phyloP scores from a whole-genome alignment of 768 basidiomycete genomes.

The Asterophora parasitica region DNA sequence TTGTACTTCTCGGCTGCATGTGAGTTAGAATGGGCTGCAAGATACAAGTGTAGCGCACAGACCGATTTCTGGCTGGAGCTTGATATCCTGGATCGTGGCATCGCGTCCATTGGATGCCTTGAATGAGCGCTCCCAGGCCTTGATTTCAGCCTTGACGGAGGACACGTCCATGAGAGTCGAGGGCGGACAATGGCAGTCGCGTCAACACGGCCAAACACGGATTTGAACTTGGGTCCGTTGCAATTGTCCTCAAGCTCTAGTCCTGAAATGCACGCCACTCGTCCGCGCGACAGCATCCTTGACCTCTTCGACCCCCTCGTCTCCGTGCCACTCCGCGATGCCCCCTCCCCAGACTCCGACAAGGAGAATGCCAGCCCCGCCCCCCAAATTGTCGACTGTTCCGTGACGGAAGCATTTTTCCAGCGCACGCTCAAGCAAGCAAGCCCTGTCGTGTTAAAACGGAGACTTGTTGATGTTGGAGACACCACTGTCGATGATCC shows the following conservation, averaged over 20 bases:
- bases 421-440: slow-evolving; percentile 24
- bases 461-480: slow-evolving; percentile 45
- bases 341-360: slow-evolving; percentile 34
- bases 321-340: slow-evolving; percentile 16
- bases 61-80: slow-evolving; percentile 59
- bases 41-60: slow-evolving; percentile 19
- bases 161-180: slow-evolving; percentile 37
- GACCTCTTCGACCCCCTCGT: slow-evolving; percentile 48
- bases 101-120: slow-evolving; percentile 47
- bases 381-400: slow-evolving; percentile 5
- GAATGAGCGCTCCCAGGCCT: slow-evolving; percentile 74
- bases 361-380: slow-evolving; percentile 40
- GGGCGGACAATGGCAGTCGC: slow-evolving; percentile 24
- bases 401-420: slow-evolving; percentile 31
- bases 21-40: slow-evolving; percentile 13
- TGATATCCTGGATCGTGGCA: slow-evolving; percentile 71
- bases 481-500: slow-evolving; percentile 41
- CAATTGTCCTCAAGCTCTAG: too few relatives aligned
- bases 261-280: slow-evolving; percentile 27
- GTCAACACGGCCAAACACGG: slow-evolving; percentile 38
- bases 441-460: slow-evolving; percentile 27
- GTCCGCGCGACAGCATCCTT: slow-evolving; percentile 44
- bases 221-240: too few relatives aligned
- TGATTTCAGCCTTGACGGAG: slow-evolving; percentile 63
- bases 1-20: slow-evolving; percentile 71